Evolutionary conservation across 257 asterid genomes (phyloP), one percentile per base, ranked within the genome.

Genomic region (Penstemon newberryi): DNA sequence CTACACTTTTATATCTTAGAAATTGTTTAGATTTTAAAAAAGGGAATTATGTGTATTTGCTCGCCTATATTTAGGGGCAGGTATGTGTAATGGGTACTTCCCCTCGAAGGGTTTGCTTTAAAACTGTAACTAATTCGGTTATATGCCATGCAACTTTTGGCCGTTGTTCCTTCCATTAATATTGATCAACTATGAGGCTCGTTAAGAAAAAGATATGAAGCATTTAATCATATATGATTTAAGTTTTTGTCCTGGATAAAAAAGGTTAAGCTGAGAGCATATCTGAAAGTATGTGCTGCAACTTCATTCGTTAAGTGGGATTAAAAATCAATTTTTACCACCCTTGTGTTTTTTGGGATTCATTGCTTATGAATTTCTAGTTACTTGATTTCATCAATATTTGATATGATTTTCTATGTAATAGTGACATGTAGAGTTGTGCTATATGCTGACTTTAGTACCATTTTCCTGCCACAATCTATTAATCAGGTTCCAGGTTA

Each of bases 401-500:
- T 9, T 2, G 13, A 13, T 38, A 13, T 66, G 56, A 56, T 68
- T 51, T 37, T 9, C 69, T 45, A 53, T 66, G 49, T 56, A 55
- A 40, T 49, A 38, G 8, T 55, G 52, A 37, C 61, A 6, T 65
- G 66, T 55, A 43, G 45, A 15, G 46, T 63, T 58, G 13, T 69
- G 38, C 38, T 33, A n/a, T 75, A 60, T 76, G 74, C 60, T 71
- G 54, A 62, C 68, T 63, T 51, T 73, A 64, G 58, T 70, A 66
- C 25, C 49, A 13, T 75, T 65, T 33, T 69, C 66, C 56, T 67
- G 63, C 25, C 13, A 70, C 57, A 13, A 54, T 75, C 68, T 69
- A 39, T 76, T 80, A 11, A 56, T 76, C 95, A 92, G 98, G 87
- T 92, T 92, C 82, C 98, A 92, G 86, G 98, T 92, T 15, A 90